These are phyloP conservation scores for Gymnopilus dilepis DNA, from an alignment of 768 basidiomycete genomes.

Conservation along the genomic window DNA sequence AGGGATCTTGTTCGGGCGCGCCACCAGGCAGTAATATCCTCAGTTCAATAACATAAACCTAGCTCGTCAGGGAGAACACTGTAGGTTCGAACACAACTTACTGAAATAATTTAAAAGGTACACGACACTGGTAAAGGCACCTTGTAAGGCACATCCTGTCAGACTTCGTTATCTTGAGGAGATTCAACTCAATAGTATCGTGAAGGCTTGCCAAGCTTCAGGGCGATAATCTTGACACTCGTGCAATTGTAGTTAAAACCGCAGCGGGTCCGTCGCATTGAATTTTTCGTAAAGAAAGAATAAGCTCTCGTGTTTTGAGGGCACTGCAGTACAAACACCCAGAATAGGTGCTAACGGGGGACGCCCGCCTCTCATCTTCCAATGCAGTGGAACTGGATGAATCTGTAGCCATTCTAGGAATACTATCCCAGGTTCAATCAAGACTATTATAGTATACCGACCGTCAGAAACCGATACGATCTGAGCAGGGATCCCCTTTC, in stretches of 20 bases:
- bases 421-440: conserved; percentile 1
- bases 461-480: neutral
- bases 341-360: neutral
- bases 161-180: neutral
- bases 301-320: neutral
- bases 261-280: neutral
- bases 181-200: neutral
- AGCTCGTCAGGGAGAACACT: too few species aligned
- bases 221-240: neutral
- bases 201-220: neutral
- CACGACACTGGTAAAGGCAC: too few species aligned
- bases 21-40: too few species aligned
- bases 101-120: too few species aligned
- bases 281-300: neutral
- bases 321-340: neutral
- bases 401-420: neutral
- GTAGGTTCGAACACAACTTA: too few species aligned
- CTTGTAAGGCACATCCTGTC: neutral
- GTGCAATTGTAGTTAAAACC: neutral
- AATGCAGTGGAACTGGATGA: neutral
- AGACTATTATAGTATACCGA: neutral
- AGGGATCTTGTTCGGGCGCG: too few species aligned
- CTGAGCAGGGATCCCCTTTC: neutral
- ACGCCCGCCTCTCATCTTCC: neutral
- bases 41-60: too few species aligned